Base-by-base conservation (phyloP, 352 stramenopile genomes). In the Phytopythium aichiense region DNA sequence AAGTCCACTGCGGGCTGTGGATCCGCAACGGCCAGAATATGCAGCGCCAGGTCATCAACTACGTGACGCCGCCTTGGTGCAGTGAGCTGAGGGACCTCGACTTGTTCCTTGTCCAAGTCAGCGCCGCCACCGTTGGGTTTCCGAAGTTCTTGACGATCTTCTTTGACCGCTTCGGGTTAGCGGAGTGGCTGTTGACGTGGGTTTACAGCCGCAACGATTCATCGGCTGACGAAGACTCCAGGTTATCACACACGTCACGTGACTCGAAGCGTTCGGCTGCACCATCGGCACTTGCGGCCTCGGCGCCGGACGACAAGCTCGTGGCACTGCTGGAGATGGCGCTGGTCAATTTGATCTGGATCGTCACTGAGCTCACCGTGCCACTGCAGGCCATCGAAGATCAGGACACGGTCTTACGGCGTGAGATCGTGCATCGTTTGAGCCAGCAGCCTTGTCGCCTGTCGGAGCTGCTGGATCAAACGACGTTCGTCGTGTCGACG, bases 361-460 rank as follows among this genome's bases (percentile, higher is more conserved):
- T 96, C 48, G 65, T 91, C 13, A 96, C 89, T 1, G 89, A 97
- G 66, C 61, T 96, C 6, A 89, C 85, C 9, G 77, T 81, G 4
- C 79, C 83, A 5, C 68, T 84, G 18, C 70, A 87, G 35, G 75
- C 72, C 18, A 88, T 92, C 56, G 69, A 91, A 42, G 67, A 79
- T 37, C 67, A 66, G 37, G 84, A 88, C 40, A 79, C 69, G 18
- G 79, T 87, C 35, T 73, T 98, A 38, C 82, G 88, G 11, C 76
- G 91, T 22, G 89, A 98, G 59, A 80, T 98, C 51, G 79, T 98
- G 5, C 91, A 98, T 68, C 75, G 84, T 1, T 59, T 97, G 28
- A 81, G 79, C 20, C 74, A 89, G 57, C 73, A 90, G 15, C 79
- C 85, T n/a, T 92, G 76, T 23, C 71, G 79, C 16, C 56, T 90